Evolutionary conservation across 768 basidiomycete species (phyloP), one percentile per base, ranked within the genome.

Genomic region (Steccherinum ochraceum): DNA sequence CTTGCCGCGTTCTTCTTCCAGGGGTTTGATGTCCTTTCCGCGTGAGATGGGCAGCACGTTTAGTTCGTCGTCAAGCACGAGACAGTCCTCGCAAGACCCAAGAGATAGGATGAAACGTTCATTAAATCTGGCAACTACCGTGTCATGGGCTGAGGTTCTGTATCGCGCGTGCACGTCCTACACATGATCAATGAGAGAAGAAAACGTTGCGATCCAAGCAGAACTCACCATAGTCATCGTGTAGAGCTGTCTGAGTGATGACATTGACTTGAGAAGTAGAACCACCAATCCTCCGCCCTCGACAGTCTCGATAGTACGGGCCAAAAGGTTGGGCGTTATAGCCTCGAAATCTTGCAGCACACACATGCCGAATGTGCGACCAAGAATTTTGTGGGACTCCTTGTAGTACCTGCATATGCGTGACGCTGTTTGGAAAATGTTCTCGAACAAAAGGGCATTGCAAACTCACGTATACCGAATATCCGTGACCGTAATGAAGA

Each of bases 101-200:
- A 99, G 82, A 18, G 96, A 99, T 16, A 99, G 79, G 60, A 99
- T 97, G 69, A 99, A 99, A 11, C 96, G 88, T 65, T 99, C 96
- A 68, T 99, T 99, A 74, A 99, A 99, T 23, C 96, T 83, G 0
- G 96, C 91, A n/a, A 84, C 75, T 24, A 94, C 87, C 4, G 85
- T 76, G 61, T 90, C 89, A 61, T 94, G 91, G 1, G 91, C 84
- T 12, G 90, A 86, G 0, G 96, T 97, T 23, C 95, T 78, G 65
- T 98, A 99, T 26, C 96, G 82, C 1, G 89, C 74, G 67, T 99
- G 96, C 4, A 98, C 94, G 62, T 99, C 96, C 93, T 97, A 55
- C 52, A 20, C 48, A n/a, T 24, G 26, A 20, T 12, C 5, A 19
- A 5, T 7, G 7, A 13, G 25, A 1, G 16, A 24, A 43, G 35